Evolutionary conservation across 2,329 filamentous ascomycete species (phyloP).

Genomic region (Neofusicoccum sp.): DNA sequence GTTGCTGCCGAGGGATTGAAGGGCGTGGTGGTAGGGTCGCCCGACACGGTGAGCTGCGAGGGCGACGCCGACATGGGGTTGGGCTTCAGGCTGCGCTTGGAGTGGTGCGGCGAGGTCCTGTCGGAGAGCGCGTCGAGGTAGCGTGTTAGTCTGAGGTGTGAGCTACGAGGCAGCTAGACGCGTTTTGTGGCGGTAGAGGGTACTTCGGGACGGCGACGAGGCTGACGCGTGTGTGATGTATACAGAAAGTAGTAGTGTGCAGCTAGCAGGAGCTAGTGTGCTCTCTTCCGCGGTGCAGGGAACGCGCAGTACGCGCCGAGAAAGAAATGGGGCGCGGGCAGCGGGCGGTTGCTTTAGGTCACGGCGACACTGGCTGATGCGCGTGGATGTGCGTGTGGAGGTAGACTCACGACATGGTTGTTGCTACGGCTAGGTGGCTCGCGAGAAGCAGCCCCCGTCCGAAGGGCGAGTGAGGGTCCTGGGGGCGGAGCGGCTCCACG

Average conservation of each 20-base stretch:
- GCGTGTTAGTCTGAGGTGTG: conserved; percentile 5
- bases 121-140: conserved; percentile 9
- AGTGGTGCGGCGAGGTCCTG: conserved; percentile 40
- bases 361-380: background rate
- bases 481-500: conserved; percentile 3
- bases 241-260: background rate
- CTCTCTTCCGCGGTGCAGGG: background rate
- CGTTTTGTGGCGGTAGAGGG: conserved; percentile 3
- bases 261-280: conserved; percentile 7
- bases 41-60: conserved; percentile 34
- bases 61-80: conserved; percentile 40
- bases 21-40: conserved; percentile 16
- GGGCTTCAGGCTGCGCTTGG: conserved; percentile 46
- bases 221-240: conserved; percentile 13
- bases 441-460: background rate
- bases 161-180: background rate
- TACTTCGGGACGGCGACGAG: conserved; percentile 4
- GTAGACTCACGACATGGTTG: conserved; percentile 17
- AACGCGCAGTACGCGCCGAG: background rate
- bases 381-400: background rate
- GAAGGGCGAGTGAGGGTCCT: background rate
- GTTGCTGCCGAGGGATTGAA: conserved; percentile 20
- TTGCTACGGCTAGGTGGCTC: background rate
- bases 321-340: background rate
- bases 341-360: background rate